A percentile compares a stretch with the other conserved stretches of the same genome.
Conservation (phyloP, 768 basidiomycete species). For the Podaxis carcinomalis region DNA sequence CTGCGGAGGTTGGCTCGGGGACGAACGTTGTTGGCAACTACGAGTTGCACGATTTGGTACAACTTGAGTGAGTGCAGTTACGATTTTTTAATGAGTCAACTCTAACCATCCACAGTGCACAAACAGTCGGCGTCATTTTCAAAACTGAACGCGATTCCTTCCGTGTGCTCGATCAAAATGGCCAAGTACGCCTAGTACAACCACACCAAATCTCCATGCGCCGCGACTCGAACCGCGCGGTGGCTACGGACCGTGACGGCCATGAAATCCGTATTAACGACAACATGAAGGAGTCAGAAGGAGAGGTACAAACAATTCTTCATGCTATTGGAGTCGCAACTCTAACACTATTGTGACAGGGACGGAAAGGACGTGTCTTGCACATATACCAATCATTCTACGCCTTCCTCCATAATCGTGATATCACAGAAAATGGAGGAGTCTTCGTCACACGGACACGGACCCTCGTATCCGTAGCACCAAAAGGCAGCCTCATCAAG, state of each 20-base stretch:
- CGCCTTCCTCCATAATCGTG: conserved; percentile 92
- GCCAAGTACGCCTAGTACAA: conserved; percentile 82
- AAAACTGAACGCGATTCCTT: conserved; percentile 95
- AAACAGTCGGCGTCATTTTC: conserved; percentile 96
- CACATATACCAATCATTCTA: conserved; percentile 94
- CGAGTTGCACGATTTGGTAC: conserved; percentile 94
- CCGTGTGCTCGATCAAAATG: conserved; percentile 93
- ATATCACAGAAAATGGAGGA: conserved; percentile 86
- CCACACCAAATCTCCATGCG: conserved; percentile 95
- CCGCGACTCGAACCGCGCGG: conserved; percentile 72
- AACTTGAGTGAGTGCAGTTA: conserved; percentile 74
- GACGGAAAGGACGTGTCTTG: conserved; percentile 83
- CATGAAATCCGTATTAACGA: conserved; percentile 86
- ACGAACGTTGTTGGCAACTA: conserved; percentile 90
- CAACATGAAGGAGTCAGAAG: conserved; percentile 88
- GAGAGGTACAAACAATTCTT: conserved; percentile 55
- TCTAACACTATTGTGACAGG: conserved; percentile 31
- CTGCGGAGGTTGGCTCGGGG: conserved; percentile 93
- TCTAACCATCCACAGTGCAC: conserved; percentile 47
- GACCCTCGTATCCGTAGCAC: conserved; percentile 78
- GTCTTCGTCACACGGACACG: conserved; percentile 91
- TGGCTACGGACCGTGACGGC: conserved; percentile 87
- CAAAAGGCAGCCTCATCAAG: conserved; percentile 73
- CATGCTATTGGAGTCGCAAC: not conserved
- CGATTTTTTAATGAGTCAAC: not conserved